Evolutionary conservation across 2,329 filamentous ascomycete genomes (phyloP).

Genomic region (Scleromitrula shiraiana): DNA sequence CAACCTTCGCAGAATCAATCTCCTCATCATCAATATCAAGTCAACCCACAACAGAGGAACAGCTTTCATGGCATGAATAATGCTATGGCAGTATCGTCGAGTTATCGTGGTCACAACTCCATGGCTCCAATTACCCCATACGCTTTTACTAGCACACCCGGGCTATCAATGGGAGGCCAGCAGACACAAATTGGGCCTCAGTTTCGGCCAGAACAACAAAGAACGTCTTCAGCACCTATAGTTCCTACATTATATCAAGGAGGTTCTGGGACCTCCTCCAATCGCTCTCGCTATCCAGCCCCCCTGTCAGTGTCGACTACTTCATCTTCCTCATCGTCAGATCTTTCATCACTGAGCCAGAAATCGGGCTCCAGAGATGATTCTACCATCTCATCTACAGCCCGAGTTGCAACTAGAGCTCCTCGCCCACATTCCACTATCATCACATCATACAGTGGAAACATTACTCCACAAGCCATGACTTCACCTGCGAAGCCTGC

Average conservation of each 20-base stretch:
- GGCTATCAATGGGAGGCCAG: constrained; percentile 42
- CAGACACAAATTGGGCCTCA: constrained; percentile 34
- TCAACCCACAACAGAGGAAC: constrained; percentile 40
- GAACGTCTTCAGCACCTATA: constrained; percentile 44
- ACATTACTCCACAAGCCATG: constrained; percentile 39
- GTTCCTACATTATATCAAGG: constrained; percentile 32
- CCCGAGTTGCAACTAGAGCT: constrained; percentile 19
- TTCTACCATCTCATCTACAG: constrained; percentile 36
- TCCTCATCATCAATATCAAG: constrained; percentile 40
- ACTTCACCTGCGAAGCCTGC: constrained; percentile 54
- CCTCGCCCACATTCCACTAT: constrained; percentile 32
- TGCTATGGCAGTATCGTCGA: constrained; percentile 35
- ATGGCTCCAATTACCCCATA: constrained; percentile 63
- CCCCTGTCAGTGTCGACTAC: constrained; percentile 43
- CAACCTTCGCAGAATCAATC: constrained; percentile 27
- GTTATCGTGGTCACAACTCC: constrained; percentile 44
- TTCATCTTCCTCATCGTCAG: constrained; percentile 29
- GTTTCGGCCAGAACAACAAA: constrained; percentile 44
- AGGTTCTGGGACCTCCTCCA: constrained; percentile 28
- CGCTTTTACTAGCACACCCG: constrained; percentile 66
- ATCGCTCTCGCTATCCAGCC: constrained; percentile 38
- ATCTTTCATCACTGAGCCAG: constrained; percentile 33
- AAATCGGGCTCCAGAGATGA: constrained; percentile 45
- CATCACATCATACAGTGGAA: constrained; percentile 37
- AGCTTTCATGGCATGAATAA: constrained; percentile 44